A percentile compares a stretch with the other conserved stretches of the same genome.
phyloP scores from a whole-genome alignment of 2,329 filamentous ascomycete species.

The Colletotrichum liaoningense region DNA sequence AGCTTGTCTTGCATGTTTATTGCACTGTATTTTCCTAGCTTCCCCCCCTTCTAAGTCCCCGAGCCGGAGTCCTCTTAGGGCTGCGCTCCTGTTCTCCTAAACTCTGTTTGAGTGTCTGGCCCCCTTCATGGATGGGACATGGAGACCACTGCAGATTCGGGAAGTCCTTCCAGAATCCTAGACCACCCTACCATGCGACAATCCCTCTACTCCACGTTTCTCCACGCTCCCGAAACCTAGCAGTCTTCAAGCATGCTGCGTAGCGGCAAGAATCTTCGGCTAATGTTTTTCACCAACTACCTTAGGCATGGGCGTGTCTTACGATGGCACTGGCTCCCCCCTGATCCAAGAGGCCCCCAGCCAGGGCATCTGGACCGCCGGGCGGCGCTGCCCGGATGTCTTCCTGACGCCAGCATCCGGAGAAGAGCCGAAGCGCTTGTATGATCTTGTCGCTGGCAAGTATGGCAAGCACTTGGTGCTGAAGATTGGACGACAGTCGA shows the following conservation, averaged over 20 bases:
- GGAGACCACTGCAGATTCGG: background rate
- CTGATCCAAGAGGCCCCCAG: slow-evolving; percentile 46
- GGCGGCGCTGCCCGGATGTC: slow-evolving; percentile 51
- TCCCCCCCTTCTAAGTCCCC: background rate
- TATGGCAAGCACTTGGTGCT: slow-evolving; percentile 49
- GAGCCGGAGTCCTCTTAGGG: background rate
- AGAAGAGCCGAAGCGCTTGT: slow-evolving; percentile 42
- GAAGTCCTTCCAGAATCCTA: background rate
- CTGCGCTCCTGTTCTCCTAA: slow-evolving; percentile 10
- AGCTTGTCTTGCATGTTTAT: background rate
- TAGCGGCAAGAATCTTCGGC: background rate
- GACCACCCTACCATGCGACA: background rate
- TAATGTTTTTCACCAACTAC: slow-evolving; percentile 35
- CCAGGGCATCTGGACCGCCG: slow-evolving; percentile 50
- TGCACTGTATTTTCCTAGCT: background rate
- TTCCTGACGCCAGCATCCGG: slow-evolving; percentile 36
- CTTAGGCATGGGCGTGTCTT: slow-evolving; percentile 53
- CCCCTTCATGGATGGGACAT: background rate
- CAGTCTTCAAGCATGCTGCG: background rate
- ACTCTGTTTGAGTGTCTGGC: background rate
- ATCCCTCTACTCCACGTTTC: background rate
- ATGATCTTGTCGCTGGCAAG: slow-evolving; percentile 40
- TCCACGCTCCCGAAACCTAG: slow-evolving; percentile 1
- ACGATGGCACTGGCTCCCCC: slow-evolving; percentile 48
- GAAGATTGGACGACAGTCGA: slow-evolving; percentile 30